Conservation (phyloP, 495 filamentous ascomycete genomes). For the Aspergillus olivimuriae region DNA sequence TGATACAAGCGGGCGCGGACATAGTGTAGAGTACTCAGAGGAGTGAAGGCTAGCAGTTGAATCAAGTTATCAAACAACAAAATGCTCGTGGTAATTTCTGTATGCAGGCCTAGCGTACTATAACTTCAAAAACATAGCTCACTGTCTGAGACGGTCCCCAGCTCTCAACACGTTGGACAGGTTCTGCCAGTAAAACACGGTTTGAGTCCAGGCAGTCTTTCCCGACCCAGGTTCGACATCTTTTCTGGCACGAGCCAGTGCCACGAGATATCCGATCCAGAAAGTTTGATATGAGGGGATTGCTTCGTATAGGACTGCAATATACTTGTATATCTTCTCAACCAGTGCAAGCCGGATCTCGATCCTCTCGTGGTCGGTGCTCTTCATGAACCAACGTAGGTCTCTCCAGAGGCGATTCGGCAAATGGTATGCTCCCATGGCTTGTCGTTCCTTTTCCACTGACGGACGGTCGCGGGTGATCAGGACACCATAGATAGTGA, state of each 20-base stretch:
- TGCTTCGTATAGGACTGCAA: too few relatives aligned
- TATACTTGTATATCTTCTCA: neutral
- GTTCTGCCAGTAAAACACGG: conserved; percentile 1
- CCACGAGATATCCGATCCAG: neutral
- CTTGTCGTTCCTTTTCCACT: neutral
- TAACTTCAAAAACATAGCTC: too few relatives aligned
- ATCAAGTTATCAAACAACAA: too few relatives aligned
- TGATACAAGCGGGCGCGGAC: too few relatives aligned
- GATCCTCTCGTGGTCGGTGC: neutral
- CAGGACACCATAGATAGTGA: neutral
- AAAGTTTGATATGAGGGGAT: neutral
- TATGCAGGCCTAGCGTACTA: neutral
- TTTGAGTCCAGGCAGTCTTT: neutral
- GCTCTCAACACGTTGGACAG: neutral
- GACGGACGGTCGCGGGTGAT: neutral
- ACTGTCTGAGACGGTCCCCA: neutral
- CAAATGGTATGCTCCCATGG: neutral
- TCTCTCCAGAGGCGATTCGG: conserved; percentile 3
- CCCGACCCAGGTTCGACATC: neutral
- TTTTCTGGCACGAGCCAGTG: neutral
- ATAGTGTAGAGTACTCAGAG: too few relatives aligned
- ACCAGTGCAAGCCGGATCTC: neutral
- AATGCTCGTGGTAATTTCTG: neutral
- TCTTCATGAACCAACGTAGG: conserved; percentile 1
- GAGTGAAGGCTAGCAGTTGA: too few relatives aligned